phyloP scores from a whole-genome alignment of 108 stramenopile genomes.

The Cylindrotheca fusiformis region DNA sequence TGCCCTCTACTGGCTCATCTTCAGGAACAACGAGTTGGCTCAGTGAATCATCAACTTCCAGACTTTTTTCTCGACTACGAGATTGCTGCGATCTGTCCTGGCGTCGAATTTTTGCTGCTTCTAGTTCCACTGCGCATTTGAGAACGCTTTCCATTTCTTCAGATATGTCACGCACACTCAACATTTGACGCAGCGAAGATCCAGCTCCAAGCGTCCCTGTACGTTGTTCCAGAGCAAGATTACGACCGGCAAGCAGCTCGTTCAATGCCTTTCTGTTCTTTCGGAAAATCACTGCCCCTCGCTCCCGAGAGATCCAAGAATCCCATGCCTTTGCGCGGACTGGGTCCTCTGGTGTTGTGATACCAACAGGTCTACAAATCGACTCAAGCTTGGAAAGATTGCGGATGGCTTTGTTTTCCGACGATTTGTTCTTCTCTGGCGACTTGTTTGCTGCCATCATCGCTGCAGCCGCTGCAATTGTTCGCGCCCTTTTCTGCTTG shows the following conservation, averaged over 20 bases:
- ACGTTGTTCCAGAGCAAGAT: conserved; percentile 51
- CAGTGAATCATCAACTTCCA: conserved; percentile 55
- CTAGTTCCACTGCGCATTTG: conserved; percentile 82
- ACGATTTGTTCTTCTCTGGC: conserved; percentile 30
- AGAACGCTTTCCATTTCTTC: conserved; percentile 72
- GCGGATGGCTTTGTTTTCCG: conserved; percentile 56
- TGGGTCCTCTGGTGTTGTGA: conserved; percentile 75
- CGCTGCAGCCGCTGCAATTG: conserved; percentile 74
- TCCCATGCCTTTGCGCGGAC: conserved; percentile 79
- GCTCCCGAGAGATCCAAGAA: conserved; percentile 72
- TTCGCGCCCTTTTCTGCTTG: conserved; percentile 49
- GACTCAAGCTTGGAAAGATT: conserved; percentile 65
- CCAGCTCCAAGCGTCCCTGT: conserved; percentile 71
- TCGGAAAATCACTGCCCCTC: conserved; percentile 69
- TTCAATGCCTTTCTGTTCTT: conserved; percentile 65
- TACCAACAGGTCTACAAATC: conserved; percentile 59
- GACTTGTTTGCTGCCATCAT: conserved; percentile 52
- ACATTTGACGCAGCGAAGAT: conserved; percentile 72
- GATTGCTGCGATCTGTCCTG: conserved; percentile 58
- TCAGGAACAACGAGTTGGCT: conserved; percentile 43
- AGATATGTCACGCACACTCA: conserved; percentile 71
- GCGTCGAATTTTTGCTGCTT: conserved; percentile 73
- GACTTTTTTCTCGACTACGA: conserved; percentile 25
- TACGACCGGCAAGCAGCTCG: conserved; percentile 42
- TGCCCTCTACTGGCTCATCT: conserved; percentile 29